phyloP scores from a whole-genome alignment of 1,284 basidiomycete genomes.

The Rhodotorula sp. region DNA sequence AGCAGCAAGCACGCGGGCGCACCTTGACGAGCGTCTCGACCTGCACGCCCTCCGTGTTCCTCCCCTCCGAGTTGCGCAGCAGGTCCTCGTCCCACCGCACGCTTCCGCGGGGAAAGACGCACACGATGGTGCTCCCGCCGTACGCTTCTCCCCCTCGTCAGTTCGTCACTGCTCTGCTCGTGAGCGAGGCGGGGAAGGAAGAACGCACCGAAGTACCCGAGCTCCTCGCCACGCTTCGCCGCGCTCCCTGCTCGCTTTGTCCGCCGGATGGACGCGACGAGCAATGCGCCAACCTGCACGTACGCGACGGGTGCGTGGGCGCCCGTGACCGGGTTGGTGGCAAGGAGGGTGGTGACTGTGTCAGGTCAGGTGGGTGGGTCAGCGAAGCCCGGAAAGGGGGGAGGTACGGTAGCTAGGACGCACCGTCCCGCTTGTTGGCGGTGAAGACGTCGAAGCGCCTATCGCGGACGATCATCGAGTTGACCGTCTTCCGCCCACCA shows the following conservation, averaged over 20 bases:
- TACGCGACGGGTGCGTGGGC: slow-evolving; percentile 25
- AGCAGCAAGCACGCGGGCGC: not conserved
- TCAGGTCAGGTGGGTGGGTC: not conserved
- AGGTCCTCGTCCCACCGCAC: slow-evolving; percentile 90
- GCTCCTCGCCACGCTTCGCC: slow-evolving; percentile 56
- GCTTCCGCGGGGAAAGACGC: slow-evolving; percentile 77
- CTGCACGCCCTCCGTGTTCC: slow-evolving; percentile 43
- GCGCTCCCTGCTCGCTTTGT: slow-evolving; percentile 52
- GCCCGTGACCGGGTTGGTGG: not conserved
- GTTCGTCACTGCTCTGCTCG: slow-evolving; percentile 46
- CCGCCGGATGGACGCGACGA: slow-evolving; percentile 56
- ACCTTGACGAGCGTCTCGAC: slow-evolving; percentile 74
- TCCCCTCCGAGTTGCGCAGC: slow-evolving; percentile 57
- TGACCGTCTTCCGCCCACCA: slow-evolving; percentile 56
- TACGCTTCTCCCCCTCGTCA: slow-evolving; percentile 62
- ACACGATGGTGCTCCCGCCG: slow-evolving; percentile 85
- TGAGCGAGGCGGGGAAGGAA: no score
- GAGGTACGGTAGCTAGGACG: slow-evolving; percentile 1
- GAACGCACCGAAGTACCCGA: slow-evolving; percentile 56
- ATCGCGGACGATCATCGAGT: slow-evolving; percentile 76
- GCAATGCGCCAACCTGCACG: slow-evolving; percentile 55
- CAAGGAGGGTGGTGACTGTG: slow-evolving; percentile 21
- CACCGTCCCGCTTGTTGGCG: slow-evolving; percentile 59
- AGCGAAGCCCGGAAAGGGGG: not conserved
- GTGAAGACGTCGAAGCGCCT: slow-evolving; percentile 69